Evolutionary conservation across 2,329 filamentous ascomycete genomes (phyloP).

Genomic region (Zopfia rhizophila): DNA sequence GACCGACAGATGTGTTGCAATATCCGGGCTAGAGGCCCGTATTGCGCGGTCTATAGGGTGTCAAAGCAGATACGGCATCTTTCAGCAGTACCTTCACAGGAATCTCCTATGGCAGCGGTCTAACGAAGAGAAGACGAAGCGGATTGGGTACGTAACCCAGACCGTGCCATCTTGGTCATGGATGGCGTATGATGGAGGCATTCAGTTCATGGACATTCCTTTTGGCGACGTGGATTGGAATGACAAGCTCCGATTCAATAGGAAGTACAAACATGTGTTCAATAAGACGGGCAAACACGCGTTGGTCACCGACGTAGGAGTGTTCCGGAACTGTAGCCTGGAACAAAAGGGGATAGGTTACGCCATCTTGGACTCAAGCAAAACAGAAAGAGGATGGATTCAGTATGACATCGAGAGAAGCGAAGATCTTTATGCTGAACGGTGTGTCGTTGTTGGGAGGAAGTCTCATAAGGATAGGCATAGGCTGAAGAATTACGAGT

Average conservation of each 20-base stretch:
- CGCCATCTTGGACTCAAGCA: slow-evolving; percentile 7
- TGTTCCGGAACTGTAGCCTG: slow-evolving; percentile 4
- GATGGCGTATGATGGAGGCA: slow-evolving; percentile 6
- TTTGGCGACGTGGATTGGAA: slow-evolving; percentile 9
- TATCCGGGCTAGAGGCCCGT: slow-evolving; percentile 9
- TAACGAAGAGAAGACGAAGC: background rate
- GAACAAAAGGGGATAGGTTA: slow-evolving; percentile 3
- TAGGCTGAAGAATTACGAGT: too few species aligned
- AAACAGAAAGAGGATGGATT: slow-evolving; percentile 15
- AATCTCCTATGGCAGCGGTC: slow-evolving; percentile 8
- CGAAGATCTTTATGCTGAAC: slow-evolving; percentile 5
- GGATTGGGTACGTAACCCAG: background rate
- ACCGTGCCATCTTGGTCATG: slow-evolving; percentile 6
- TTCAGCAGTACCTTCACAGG: slow-evolving; percentile 8
- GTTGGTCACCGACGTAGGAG: slow-evolving; percentile 8
- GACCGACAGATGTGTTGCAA: slow-evolving; percentile 10
- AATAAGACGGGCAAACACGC: too few species aligned
- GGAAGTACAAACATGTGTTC: slow-evolving; percentile 23
- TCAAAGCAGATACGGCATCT: slow-evolving; percentile 6
- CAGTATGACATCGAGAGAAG: slow-evolving; percentile 13
- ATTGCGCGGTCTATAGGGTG: background rate
- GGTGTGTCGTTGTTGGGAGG: slow-evolving; percentile 24
- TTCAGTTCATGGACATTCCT: slow-evolving; percentile 7
- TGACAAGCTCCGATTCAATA: slow-evolving; percentile 7
- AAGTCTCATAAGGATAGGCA: too few species aligned